Evolutionary conservation across 2,329 filamentous ascomycete genomes (phyloP).

Genomic region (Fusarium continuum): DNA sequence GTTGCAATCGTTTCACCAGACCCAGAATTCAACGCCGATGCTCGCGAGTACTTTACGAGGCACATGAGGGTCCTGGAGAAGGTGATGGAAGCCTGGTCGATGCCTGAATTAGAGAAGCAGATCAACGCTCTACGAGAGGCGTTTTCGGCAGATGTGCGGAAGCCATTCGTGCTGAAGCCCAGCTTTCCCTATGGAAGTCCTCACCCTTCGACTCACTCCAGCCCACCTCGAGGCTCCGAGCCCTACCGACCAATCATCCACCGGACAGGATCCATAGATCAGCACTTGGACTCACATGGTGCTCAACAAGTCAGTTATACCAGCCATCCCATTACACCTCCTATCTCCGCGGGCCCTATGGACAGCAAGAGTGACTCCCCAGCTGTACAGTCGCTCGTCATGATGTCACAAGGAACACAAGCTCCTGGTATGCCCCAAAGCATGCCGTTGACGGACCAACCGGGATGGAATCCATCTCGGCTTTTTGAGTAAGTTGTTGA

Average conservation of each 20-base stretch:
- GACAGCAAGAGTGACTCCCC: slow-evolving; percentile 82
- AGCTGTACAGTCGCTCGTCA: slow-evolving; percentile 74
- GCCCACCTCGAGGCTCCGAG: slow-evolving; percentile 64
- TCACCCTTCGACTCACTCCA: slow-evolving; percentile 68
- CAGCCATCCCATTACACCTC: slow-evolving; percentile 80
- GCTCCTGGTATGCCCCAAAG: slow-evolving; percentile 61
- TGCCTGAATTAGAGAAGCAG: slow-evolving; percentile 89
- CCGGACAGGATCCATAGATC: slow-evolving; percentile 61
- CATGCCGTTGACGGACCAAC: slow-evolving; percentile 69
- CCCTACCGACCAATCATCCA: slow-evolving; percentile 59
- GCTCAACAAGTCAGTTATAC: slow-evolving; percentile 72
- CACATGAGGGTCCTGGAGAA: slow-evolving; percentile 94
- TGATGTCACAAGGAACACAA: slow-evolving; percentile 72
- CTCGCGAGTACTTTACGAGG: slow-evolving; percentile 86
- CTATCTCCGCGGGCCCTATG: slow-evolving; percentile 76
- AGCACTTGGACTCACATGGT: slow-evolving; percentile 62
- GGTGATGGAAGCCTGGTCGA: slow-evolving; percentile 83
- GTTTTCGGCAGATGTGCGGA: slow-evolving; percentile 85
- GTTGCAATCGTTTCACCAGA: slow-evolving; percentile 94
- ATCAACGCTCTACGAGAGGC: slow-evolving; percentile 89
- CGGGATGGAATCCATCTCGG: slow-evolving; percentile 83
- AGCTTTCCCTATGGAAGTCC: slow-evolving; percentile 89
- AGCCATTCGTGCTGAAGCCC: slow-evolving; percentile 88
- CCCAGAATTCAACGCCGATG: slow-evolving; percentile 84
- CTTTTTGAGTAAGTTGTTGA: slow-evolving; percentile 84